phyloP scores from a whole-genome alignment of 495 filamentous ascomycete genomes.

The Clohesyomyces aquaticus region DNA sequence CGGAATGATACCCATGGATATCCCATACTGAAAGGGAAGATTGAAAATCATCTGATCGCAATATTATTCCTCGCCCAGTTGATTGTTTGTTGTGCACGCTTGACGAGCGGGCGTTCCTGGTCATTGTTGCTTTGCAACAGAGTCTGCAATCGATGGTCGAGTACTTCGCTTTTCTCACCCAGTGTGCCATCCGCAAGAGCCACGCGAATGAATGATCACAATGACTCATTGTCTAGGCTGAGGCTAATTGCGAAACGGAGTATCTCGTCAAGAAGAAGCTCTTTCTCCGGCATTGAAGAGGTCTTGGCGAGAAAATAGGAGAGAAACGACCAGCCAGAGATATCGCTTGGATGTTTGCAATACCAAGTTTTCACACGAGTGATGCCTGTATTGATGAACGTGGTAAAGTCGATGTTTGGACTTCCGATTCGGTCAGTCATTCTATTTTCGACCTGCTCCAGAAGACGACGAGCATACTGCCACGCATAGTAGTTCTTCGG shows the following conservation, averaged over 20 bases:
- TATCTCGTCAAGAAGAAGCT: slow-evolving; percentile 42
- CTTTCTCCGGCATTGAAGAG: slow-evolving; percentile 14
- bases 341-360: slow-evolving; percentile 69
- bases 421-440: too few relatives aligned
- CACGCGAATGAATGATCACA: slow-evolving; percentile 26
- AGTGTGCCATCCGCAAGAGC: slow-evolving; percentile 14
- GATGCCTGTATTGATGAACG: too few relatives aligned
- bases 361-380: slow-evolving; percentile 61
- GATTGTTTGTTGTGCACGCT: too few relatives aligned
- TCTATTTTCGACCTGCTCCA: too few relatives aligned
- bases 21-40: too few relatives aligned
- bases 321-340: slow-evolving; percentile 75
- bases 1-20: too few relatives aligned
- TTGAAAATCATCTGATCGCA: too few relatives aligned
- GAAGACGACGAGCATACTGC: slow-evolving; percentile 72
- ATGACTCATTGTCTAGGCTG: slow-evolving; percentile 47
- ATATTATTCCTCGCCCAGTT: too few relatives aligned
- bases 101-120: too few relatives aligned
- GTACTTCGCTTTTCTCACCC: slow-evolving; percentile 5
- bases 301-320: slow-evolving; percentile 54
- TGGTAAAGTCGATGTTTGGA: neutral
- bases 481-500: slow-evolving; percentile 87
- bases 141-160: too few relatives aligned
- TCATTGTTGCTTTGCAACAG: too few relatives aligned
- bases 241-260: slow-evolving; percentile 51